Percentiles rank a stretch among this genome's conserved stretches.
Conservation (phyloP, 768 basidiomycete species). For the Coprinellus micaceus region DNA sequence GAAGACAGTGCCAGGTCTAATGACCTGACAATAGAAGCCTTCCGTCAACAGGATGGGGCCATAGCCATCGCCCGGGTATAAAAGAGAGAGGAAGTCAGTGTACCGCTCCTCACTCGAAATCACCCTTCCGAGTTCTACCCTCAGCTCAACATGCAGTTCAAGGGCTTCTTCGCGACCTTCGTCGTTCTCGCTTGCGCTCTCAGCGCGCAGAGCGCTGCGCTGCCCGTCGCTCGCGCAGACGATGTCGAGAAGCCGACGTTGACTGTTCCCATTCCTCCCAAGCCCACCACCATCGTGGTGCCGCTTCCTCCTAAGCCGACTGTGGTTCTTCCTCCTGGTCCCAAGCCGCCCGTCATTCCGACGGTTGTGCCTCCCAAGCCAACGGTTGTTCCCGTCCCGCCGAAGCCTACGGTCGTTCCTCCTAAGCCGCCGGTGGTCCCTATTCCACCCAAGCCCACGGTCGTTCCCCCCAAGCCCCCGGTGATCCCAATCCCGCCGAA, state of each 20-base stretch:
- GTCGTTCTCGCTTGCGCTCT: background rate
- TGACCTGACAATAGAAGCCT: too few species aligned
- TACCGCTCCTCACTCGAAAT: background rate
- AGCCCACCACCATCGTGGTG: background rate
- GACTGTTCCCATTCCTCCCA: slow-evolving; percentile 1
- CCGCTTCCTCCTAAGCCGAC: background rate
- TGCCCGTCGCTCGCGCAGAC: background rate
- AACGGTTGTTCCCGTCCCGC: slow-evolving; percentile 3
- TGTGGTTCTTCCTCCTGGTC: slow-evolving; percentile 3
- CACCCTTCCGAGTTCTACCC: background rate
- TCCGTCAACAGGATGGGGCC: too few species aligned
- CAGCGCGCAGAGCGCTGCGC: background rate
- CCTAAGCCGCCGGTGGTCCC: slow-evolving; percentile 3
- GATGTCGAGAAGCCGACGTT: background rate
- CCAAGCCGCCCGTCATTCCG: slow-evolving; percentile 2
- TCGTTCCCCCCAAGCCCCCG: slow-evolving; percentile 5
- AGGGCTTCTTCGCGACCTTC: background rate
- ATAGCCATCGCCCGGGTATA: too few species aligned
- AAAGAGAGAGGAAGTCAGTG: background rate
- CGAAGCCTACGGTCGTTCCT: slow-evolving; percentile 5
- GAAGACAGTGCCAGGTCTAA: too few species aligned
- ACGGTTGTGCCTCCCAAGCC: slow-evolving; percentile 6
- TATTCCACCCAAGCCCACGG: slow-evolving; percentile 5
- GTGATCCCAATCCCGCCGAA: background rate
- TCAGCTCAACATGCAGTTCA: slow-evolving; percentile 1